Evolutionary conservation across 495 filamentous ascomycete species (phyloP), one percentile per base, ranked within the genome.

Genomic region (Friedmanniomyces simplex): DNA sequence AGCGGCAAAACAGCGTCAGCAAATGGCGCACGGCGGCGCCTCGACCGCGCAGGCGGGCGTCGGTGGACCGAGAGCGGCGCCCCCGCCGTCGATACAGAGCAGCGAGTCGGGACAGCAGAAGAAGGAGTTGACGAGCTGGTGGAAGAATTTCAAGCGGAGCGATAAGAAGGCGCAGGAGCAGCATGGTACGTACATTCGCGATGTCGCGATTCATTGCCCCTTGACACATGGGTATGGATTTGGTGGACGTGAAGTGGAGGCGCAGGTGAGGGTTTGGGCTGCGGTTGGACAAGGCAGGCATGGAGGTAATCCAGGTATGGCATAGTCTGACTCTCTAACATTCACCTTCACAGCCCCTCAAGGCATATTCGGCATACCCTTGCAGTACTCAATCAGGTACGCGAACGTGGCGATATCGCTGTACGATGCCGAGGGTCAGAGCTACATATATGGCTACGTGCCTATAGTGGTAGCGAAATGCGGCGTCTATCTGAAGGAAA

Each of bases 391-490:
- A 74, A 99, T 99, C 70, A 86, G 88, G 30, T 99, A 99, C 67
- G 93, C 93, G 55, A 99, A 99, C 71, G 93, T 99, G 60, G 93
- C 93, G 51, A 99, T 99, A 64, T 96, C 91, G 51, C 81, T 99
- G 32, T 86, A 88, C 59, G 88, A 96, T 69, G 86, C 86, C 50
- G 80, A 89, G 54, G 93, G 91, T 16, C 81, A 91, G 66, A 95
- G 89, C 69, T 96, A 93, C 68, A 96, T 96, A 25, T 99, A 99
- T 71, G 93, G 93, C 63, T 99, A 99, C 69, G 91, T 99, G 5
- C 93, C 93, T 11, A 96, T 99, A 62, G 91, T 99, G 47, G 91
- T 99, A 39, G 93, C 93, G 4, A 99, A 99, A 71, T 99, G 93
- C 70, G 93, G 93, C 48, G 91, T 99, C 1, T 99, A 89, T 65